phyloP scores from a whole-genome alignment of 2,329 filamentous ascomycete species.

The Neonectria neomacrospora region DNA sequence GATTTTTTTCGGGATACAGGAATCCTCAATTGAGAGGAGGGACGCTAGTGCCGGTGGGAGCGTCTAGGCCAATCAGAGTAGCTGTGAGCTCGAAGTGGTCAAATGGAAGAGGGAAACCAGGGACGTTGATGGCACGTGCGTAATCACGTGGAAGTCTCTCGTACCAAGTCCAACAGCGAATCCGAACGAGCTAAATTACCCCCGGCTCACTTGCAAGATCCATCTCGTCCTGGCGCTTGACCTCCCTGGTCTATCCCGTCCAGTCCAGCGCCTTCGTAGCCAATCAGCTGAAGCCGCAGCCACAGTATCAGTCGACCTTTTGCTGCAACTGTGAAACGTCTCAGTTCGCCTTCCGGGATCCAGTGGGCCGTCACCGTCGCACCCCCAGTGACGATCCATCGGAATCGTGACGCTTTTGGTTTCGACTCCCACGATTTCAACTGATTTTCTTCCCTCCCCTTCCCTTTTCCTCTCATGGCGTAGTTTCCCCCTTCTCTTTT shows the following conservation, averaged over 20 bases:
- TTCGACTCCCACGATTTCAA: conserved; percentile 37
- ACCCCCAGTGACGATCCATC: conserved; percentile 16
- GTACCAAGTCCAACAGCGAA: not conserved
- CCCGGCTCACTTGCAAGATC: not conserved
- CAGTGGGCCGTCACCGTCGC: conserved; percentile 35
- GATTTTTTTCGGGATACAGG: conserved; percentile 47
- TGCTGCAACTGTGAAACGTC: conserved; percentile 60
- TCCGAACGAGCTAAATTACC: not conserved
- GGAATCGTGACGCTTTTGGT: conserved; percentile 44
- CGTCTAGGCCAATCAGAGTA: conserved; percentile 32
- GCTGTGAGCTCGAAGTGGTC: not conserved
- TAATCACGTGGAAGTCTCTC: not conserved
- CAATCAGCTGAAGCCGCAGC: conserved; percentile 33
- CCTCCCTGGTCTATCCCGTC: not conserved
- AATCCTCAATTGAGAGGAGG: conserved; percentile 43
- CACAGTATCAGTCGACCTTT: conserved; percentile 42
- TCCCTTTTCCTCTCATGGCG: conserved; percentile 10
- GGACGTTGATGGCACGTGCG: not conserved
- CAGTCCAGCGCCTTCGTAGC: conserved; percentile 14
- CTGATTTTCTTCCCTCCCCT: conserved; percentile 28
- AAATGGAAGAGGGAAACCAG: not conserved
- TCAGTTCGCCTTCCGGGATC: conserved; percentile 32
- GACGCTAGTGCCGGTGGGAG: conserved; percentile 28
- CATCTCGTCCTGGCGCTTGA: not conserved
- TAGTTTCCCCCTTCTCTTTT: conserved; percentile 27